A percentile compares a stretch with the other conserved stretches of the same genome.
Conservation (phyloP, 1,284 basidiomycete genomes). For the Sporisorium iseilematis-ciliati region DNA sequence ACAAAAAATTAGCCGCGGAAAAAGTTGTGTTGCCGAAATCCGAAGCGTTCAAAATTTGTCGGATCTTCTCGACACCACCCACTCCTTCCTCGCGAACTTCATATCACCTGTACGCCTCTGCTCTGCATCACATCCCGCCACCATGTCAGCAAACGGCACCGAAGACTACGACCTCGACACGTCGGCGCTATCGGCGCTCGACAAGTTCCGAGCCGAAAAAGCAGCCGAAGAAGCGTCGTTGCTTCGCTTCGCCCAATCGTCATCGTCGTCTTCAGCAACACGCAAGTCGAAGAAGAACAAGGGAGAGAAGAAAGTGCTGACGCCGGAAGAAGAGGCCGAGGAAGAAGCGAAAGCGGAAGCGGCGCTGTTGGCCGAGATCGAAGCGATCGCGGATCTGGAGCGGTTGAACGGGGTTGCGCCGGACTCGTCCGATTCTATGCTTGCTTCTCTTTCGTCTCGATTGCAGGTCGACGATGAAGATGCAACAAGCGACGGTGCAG, state of each 20-base stretch:
- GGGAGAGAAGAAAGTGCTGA: conserved; percentile 27
- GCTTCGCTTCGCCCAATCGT: conserved; percentile 30
- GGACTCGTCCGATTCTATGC: conserved; percentile 42
- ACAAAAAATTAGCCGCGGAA: background rate
- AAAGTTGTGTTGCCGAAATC: background rate
- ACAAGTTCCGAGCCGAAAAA: conserved; percentile 61
- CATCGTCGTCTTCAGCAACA: conserved; percentile 16
- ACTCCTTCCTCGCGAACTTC: too few relatives aligned
- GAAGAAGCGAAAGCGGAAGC: conserved; percentile 50
- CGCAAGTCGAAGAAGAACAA: conserved; percentile 21
- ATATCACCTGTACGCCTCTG: too few relatives aligned
- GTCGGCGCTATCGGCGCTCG: conserved; percentile 62
- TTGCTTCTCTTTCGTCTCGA: conserved; percentile 18
- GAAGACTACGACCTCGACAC: conserved; percentile 57
- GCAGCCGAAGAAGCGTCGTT: conserved; percentile 60
- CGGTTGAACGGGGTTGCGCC: conserved; percentile 45
- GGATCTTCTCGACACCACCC: too few relatives aligned
- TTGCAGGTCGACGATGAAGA: conserved; percentile 35
- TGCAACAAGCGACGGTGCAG: conserved; percentile 5
- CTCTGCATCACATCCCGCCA: background rate
- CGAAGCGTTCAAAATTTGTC: conserved; percentile 1
- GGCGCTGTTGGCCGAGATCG: conserved; percentile 57
- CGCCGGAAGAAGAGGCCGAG: conserved; percentile 19
- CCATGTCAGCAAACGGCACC: background rate
- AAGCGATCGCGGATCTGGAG: conserved; percentile 53